Percentiles rank a stretch among this genome's conserved stretches.
phyloP scores from a whole-genome alignment of 2,329 filamentous ascomycete species.

The Aspergillus unguis region DNA sequence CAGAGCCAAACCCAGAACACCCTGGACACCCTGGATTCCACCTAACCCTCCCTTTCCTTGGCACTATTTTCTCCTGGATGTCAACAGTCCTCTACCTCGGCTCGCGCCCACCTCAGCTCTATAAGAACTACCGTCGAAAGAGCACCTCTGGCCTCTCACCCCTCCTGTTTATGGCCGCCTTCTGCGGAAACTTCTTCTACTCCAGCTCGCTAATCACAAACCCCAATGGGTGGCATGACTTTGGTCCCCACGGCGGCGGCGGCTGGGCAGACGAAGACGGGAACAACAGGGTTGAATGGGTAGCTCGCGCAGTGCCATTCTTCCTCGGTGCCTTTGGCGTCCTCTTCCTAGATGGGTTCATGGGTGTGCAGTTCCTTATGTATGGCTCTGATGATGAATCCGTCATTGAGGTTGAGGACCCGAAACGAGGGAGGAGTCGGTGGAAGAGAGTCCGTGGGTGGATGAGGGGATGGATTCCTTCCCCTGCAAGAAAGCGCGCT shows the following conservation, averaged over 20 bases:
- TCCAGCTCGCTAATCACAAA: conserved; percentile 60
- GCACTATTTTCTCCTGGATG: conserved; percentile 55
- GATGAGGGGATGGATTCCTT: conserved; percentile 65
- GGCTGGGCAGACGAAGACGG: conserved; percentile 60
- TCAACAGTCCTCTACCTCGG: conserved; percentile 57
- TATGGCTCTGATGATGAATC: conserved; percentile 52
- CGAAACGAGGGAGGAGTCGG: conserved; percentile 39
- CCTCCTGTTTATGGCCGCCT: conserved; percentile 63
- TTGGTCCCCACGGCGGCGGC: conserved; percentile 54
- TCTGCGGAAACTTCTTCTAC: conserved; percentile 67
- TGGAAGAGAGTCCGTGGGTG: conserved; percentile 61
- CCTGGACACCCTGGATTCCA: no score
- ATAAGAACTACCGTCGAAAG: conserved; percentile 62
- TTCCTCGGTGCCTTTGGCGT: conserved; percentile 65
- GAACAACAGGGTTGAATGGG: conserved; percentile 55
- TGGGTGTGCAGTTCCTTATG: conserved; percentile 61
- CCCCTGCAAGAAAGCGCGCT: conserved; percentile 29
- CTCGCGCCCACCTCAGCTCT: conserved; percentile 62
- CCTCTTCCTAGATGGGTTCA: conserved; percentile 58
- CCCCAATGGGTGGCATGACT: conserved; percentile 60
- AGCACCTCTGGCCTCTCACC: conserved; percentile 63
- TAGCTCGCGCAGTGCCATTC: conserved; percentile 58
- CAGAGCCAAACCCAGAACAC: conserved; percentile 16
- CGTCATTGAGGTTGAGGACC: conserved; percentile 48
- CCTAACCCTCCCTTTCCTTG: conserved; percentile 43